phyloP scores from a whole-genome alignment of 2,329 filamentous ascomycete species.

The Gyromitra esculenta region DNA sequence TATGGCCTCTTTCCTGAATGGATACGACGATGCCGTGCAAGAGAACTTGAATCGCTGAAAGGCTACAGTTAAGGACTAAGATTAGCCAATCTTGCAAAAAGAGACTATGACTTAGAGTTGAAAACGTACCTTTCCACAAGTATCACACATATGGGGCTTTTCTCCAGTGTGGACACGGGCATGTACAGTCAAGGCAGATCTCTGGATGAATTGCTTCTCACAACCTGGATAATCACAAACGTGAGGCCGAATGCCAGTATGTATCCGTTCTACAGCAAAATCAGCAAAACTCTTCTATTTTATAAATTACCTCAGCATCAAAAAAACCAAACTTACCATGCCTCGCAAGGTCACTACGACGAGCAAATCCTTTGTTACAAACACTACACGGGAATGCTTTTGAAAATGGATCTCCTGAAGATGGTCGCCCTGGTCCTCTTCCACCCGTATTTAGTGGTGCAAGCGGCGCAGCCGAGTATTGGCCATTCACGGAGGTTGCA shows the following conservation, averaged over 20 bases:
- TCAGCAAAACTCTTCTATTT: constrained; percentile 34
- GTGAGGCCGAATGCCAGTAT: constrained; percentile 89
- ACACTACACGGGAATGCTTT: constrained; percentile 90
- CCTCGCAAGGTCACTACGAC: constrained; percentile 90
- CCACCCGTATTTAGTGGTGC: constrained; percentile 40
- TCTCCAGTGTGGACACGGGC: constrained; percentile 95
- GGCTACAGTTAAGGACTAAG: constrained; percentile 67
- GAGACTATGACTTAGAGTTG: constrained; percentile 4
- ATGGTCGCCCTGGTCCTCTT: constrained; percentile 54
- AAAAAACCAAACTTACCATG: constrained; percentile 74
- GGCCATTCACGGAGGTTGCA: constrained; percentile 42
- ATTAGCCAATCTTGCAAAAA: constrained; percentile 33
- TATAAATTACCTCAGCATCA: constrained; percentile 4
- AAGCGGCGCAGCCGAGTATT: constrained; percentile 42
- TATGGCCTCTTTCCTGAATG: constrained; percentile 96
- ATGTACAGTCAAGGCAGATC: constrained; percentile 94
- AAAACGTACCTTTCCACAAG: constrained; percentile 83
- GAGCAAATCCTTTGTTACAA: constrained; percentile 89
- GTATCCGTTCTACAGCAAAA: constrained; percentile 79
- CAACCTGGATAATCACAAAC: constrained; percentile 89
- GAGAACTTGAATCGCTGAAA: constrained; percentile 94
- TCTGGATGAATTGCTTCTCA: constrained; percentile 96
- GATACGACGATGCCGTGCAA: constrained; percentile 91
- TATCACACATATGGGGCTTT: constrained; percentile 97
- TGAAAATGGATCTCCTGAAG: constrained; percentile 58